phyloP scores from a whole-genome alignment of 2,329 filamentous ascomycete genomes.

The Mycosphaerella sp. region DNA sequence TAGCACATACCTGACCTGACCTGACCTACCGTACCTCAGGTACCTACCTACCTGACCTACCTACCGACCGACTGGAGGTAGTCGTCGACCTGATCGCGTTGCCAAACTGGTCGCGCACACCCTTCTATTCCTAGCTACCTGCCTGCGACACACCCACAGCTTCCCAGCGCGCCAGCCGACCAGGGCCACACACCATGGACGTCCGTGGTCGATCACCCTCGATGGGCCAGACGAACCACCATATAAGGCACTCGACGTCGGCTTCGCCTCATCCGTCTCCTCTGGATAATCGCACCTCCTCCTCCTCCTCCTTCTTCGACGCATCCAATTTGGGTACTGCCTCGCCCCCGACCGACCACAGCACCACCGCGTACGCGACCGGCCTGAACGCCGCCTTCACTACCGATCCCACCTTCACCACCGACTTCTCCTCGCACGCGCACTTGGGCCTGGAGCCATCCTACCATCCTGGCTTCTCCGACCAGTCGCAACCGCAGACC shows the following conservation, averaged over 20 bases:
- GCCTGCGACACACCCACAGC: neutral
- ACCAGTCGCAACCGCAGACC: constrained; percentile 31
- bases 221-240: constrained; percentile 19
- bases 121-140: constrained; percentile 13
- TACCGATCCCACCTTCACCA: constrained; percentile 35
- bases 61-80: too few species aligned
- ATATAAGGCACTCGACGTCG: constrained; percentile 29
- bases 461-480: constrained; percentile 24
- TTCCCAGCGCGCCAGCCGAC: constrained; percentile 1
- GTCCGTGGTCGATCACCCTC: constrained; percentile 27
- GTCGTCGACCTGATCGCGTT: neutral
- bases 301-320: constrained; percentile 1
- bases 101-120: constrained; percentile 5
- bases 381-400: constrained; percentile 25
- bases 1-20: neutral
- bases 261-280: constrained; percentile 27
- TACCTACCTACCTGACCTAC: too few species aligned
- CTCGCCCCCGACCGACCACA: constrained; percentile 12
- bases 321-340: constrained; percentile 12
- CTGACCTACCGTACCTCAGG: neutral
- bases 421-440: constrained; percentile 40
- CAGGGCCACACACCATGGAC: constrained; percentile 12
- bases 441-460: constrained; percentile 39
- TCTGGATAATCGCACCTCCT: constrained; percentile 14
- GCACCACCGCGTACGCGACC: constrained; percentile 11